Evolutionary conservation across 495 filamentous ascomycete genomes (phyloP), one percentile per base, ranked within the genome.

Genomic region (Darksidea phi): DNA sequence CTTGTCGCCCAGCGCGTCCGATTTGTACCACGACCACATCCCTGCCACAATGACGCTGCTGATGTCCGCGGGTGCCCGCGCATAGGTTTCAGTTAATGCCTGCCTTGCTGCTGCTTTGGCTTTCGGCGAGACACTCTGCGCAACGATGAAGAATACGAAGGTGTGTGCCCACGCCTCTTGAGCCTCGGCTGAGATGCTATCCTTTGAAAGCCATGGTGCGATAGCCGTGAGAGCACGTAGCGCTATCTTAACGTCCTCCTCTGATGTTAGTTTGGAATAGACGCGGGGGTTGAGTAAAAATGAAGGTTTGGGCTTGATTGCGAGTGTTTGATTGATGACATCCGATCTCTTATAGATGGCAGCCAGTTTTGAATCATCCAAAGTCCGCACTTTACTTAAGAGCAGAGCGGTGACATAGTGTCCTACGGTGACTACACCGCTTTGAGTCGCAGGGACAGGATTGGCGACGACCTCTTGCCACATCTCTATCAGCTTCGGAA

Each of bases 281-380:
- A 93, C 82, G 50, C 86, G 88, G 20, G 85, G 83, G 69, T 90
- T 96, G 0, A 97, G 78, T 6, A 97, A 76, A 71, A 93, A 93
- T 0, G 91, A 93, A 10, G 87, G 84, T 69, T 93, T 96, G 0
- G 89, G 83, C 11, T 82, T 80, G 15, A 82, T 72, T 0, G 76
- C 76, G 50, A 96, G 77, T 41, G 84, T 81, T 57, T 87, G 82
- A 41, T 85, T 80, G 17, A 78, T 67, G 18, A 90, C 78, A 8
- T 84, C 74, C 1, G 78, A 73, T 67, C 86, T 88, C 59, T 83
- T 86, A 4, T 86, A 64, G 15, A 77, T 62, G 10, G 79, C 76
- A 5, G 75, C 21, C 38, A 75, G 70, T 52, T 81, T 72, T 12
- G 66, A 68, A 25, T 79, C 75, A 1, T 76, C 56, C 2, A 80